Base-by-base conservation (phyloP, 78 protist species). In the Dictyostelium capitatum region DNA sequence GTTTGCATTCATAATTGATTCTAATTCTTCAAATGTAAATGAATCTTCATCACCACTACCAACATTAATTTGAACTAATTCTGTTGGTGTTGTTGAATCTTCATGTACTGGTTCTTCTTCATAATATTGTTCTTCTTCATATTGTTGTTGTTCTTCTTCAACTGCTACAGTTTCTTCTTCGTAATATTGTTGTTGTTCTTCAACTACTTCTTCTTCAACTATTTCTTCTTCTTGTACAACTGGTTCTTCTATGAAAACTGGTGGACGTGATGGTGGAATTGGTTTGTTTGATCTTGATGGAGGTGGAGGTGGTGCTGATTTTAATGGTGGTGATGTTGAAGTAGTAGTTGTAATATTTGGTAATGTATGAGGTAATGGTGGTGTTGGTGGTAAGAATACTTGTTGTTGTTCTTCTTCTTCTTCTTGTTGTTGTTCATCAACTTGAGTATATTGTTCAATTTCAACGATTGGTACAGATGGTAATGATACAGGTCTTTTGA, bases 11-110 rank as follows among this genome's bases (percentile, higher is more conserved):
- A 85, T 56, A 19, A 85, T 75, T 10, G 83, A 74, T 62, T 85
- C 92, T 10, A 85, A 28, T 10, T 85, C 92, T 48, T 85, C 92
- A 85, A 85, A 85, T 37, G 92, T 85, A 30, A 82, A 25, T 4
- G 25, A 23, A 1, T 85, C 92, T 41, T 43, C 75, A 48, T 25
- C 10, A 48, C 32, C 74, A 19, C 32, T 47, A 1, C 1, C 1
- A 12, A 23, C 28, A 14, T 23, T 46, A 23, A 25, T 28, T 67
- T 67, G 47, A 32, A 67, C 15, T 12, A 19, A 8, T 67, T 28
- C 43, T 30, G 28, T 48, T 67, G 28, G 7, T 25, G 7, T 32
- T 23, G n/a, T n/a, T n/a, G n/a, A n/a, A n/a, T 64, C 20, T 62
- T 62, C n/a, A 15, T 62, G 37, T 10, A 25, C 0, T 62, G 2